phyloP scores from a whole-genome alignment of 768 basidiomycete genomes.

The Rhizopogon salebrosus region DNA sequence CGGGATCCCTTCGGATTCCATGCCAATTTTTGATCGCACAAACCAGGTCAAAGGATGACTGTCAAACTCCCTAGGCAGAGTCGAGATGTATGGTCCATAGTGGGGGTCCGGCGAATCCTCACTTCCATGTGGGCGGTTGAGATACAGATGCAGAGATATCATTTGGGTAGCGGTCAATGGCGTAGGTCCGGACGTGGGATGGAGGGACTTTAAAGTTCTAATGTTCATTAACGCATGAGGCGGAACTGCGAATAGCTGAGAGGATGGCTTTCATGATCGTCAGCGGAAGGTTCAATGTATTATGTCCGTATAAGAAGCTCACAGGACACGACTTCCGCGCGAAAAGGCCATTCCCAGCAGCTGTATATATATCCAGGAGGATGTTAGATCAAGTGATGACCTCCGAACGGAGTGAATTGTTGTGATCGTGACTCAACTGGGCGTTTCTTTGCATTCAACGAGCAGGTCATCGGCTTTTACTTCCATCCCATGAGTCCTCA shows the following conservation, averaged over 20 bases:
- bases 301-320: slow-evolving; percentile 11
- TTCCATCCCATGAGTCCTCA: slow-evolving; percentile 43
- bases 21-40: slow-evolving; percentile 23
- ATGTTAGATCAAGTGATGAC: background rate
- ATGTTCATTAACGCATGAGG: slow-evolving; percentile 66
- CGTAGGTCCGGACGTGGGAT: slow-evolving; percentile 34
- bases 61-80: slow-evolving; percentile 68
- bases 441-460: slow-evolving; percentile 47
- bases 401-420: background rate
- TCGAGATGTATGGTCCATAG: slow-evolving; percentile 75
- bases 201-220: slow-evolving; percentile 56
- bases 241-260: slow-evolving; percentile 67
- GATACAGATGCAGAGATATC: slow-evolving; percentile 73
- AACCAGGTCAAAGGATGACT: slow-evolving; percentile 83
- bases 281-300: background rate
- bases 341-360: slow-evolving; percentile 70
- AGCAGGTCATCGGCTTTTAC: slow-evolving; percentile 27
- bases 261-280: slow-evolving; percentile 38
- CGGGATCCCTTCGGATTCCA: slow-evolving; percentile 12
- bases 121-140: slow-evolving; percentile 49
- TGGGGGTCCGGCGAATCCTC: slow-evolving; percentile 44
- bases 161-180: slow-evolving; percentile 63
- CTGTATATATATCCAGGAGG: slow-evolving; percentile 24
- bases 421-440: slow-evolving; percentile 19
- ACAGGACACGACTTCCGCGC: slow-evolving; percentile 40